phyloP scores from a whole-genome alignment of 169 alveolate genomes.

The Plasmodium malariae region DNA sequence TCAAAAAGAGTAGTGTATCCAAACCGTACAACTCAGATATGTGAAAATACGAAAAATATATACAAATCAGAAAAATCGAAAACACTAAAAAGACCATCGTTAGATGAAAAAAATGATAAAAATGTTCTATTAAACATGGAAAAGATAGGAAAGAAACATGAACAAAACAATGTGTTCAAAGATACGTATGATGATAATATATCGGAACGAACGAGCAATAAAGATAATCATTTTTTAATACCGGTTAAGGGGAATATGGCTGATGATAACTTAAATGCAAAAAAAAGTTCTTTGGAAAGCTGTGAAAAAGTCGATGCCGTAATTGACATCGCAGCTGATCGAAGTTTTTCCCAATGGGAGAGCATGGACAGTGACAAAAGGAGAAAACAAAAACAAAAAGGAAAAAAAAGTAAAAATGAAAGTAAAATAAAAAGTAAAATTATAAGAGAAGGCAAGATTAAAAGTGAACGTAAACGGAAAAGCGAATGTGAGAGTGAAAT shows the following conservation, averaged over 20 bases:
- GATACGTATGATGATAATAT: not conserved
- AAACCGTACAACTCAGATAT: not conserved
- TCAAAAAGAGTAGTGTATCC: not conserved
- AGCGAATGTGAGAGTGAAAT: too few relatives aligned
- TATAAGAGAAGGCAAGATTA: not conserved
- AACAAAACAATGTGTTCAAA: not conserved
- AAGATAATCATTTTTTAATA: constrained; percentile 2
- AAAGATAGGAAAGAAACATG: not conserved
- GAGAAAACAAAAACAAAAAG: not conserved
- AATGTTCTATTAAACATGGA: not conserved
- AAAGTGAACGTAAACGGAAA: not conserved
- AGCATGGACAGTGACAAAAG: not conserved
- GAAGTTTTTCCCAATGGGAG: not conserved
- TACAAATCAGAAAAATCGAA: not conserved
- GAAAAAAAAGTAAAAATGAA: not conserved
- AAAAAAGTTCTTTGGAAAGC: not conserved
- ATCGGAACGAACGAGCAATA: not conserved
- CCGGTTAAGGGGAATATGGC: not conserved
- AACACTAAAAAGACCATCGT: not conserved
- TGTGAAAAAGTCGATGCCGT: not conserved
- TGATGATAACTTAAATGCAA: not conserved
- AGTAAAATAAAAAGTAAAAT: not conserved
- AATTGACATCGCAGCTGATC: constrained; percentile 13
- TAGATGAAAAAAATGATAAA: not conserved
- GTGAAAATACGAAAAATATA: not conserved